These are phyloP conservation scores for Penicillium capsulatum DNA, from an alignment of 2,329 filamentous ascomycete species.

Conservation along the genomic window DNA sequence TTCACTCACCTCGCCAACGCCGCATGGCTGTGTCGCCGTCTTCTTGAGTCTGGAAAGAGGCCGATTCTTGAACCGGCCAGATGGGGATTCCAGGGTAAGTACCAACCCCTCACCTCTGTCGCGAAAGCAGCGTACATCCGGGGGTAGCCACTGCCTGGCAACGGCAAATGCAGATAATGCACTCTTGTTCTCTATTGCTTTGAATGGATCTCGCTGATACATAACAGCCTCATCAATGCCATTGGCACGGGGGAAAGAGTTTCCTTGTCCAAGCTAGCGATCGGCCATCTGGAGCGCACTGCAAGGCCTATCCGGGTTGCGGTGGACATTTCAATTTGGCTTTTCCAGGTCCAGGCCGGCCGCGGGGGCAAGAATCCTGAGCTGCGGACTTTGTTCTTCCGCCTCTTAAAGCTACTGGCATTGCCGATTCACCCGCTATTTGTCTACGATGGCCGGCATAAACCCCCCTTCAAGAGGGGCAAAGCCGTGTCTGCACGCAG, in stretches of 20 bases:
- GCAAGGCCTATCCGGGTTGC: constrained; percentile 76
- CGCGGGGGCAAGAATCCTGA: constrained; percentile 86
- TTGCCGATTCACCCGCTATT: constrained; percentile 82
- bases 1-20: constrained; percentile 2
- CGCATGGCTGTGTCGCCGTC: constrained; percentile 8
- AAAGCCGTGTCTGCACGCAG: constrained; percentile 54
- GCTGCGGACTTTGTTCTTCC: constrained; percentile 86
- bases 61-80: constrained; percentile 5
- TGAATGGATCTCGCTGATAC: too few species aligned
- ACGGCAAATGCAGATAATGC: too few species aligned
- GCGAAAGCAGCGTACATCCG: not conserved
- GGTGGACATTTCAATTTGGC: constrained; percentile 95
- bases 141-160: constrained; percentile 1
- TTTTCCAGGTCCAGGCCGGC: constrained; percentile 85
- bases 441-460: constrained; percentile 82
- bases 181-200: too few species aligned
- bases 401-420: constrained; percentile 70
- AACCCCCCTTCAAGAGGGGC: constrained; percentile 83
- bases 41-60: constrained; percentile 4
- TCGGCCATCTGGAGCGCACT: constrained; percentile 67
- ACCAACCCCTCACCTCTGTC: not conserved
- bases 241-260: constrained; percentile 76
- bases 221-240: constrained; percentile 75
- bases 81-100: constrained; percentile 48
- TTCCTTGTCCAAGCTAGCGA: constrained; percentile 75